Evolutionary conservation across 176 grass and related monocot genomes (phyloP).

Genomic region (Pharus latifolius): DNA sequence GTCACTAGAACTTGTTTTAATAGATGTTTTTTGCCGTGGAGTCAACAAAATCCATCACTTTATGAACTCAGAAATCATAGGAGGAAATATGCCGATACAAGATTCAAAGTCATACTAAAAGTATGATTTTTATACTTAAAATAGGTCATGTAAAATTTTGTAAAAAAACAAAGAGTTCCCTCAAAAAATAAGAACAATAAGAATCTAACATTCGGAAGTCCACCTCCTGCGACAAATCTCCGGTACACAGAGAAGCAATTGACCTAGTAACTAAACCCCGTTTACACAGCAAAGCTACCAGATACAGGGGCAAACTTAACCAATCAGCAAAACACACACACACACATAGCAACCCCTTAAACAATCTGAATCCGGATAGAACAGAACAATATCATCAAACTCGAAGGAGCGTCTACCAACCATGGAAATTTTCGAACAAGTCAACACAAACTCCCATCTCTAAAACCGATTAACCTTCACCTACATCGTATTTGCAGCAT

Average conservation of each 20-base stretch:
- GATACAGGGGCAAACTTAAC: no score
- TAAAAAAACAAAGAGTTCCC: no score
- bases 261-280: no score
- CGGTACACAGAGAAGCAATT: neutral
- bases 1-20: neutral
- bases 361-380: neutral
- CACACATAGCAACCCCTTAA: neutral
- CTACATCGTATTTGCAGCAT: no score
- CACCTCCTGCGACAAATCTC: neutral
- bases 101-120: constrained; percentile 1
- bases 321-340: neutral
- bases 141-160: neutral
- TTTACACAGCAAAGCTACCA: neutral
- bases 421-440: no score
- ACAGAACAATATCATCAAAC: no score
- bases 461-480: neutral
- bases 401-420: no score
- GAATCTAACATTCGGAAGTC: neutral
- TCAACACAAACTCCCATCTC: constrained; percentile 14
- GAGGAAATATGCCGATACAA: neutral
- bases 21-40: neutral
- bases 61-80: neutral
- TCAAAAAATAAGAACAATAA: constrained; percentile 30
- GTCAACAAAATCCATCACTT: neutral
- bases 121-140: neutral